Evolutionary conservation across 805 yeast species (phyloP), one percentile per base, ranked within the genome.

Genomic region (Candida ascalaphidarum): DNA sequence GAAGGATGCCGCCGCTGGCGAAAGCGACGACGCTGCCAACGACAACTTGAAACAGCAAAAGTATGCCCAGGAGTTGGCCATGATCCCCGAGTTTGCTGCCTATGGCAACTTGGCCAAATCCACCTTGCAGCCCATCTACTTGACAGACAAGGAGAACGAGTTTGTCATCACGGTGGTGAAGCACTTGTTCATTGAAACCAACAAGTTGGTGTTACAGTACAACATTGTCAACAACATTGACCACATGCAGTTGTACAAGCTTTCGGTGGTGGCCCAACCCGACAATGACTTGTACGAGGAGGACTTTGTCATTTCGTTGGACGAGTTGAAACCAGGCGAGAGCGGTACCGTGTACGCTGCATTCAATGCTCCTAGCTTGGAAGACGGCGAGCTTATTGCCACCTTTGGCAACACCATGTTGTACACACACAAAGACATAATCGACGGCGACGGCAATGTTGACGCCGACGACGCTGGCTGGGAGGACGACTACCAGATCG

Each of bases 131-230:
- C 61, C 61, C 23, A 63, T 74, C 31, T 74, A 79, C 40, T 72
- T 89, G 46, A 88, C 97, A 14, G 98, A 92, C 53, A 68, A 72
- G 34, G 97, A 88, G 53, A 85, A 94, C 36, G 98, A 92, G 58
- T 85, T 86, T 53, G 88, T 85, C 24, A 94, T 92, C 34, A 70
- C 69, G 29, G 88, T 81, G 20, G 65, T 83, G 32, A 88, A 84
- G 55, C 97, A 88, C 52, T 58, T 88, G 31, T 92, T 82, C 56
- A 43, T 59, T 25, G 74, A 74, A 36, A 62, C 72, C 11, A 77
- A 81, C 44, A 62, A 80, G 46, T 74, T 89, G 36, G 74, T 78
- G 18, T 57, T 86, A 39, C 96, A 89, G 61, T 89, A 73, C 57
- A 76, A 81, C 39, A 73, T 92, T 39, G 71, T 79, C 33, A 92